These are phyloP conservation scores for Russula ochroleuca DNA, from an alignment of 768 basidiomycete species.

Conservation along the genomic window DNA sequence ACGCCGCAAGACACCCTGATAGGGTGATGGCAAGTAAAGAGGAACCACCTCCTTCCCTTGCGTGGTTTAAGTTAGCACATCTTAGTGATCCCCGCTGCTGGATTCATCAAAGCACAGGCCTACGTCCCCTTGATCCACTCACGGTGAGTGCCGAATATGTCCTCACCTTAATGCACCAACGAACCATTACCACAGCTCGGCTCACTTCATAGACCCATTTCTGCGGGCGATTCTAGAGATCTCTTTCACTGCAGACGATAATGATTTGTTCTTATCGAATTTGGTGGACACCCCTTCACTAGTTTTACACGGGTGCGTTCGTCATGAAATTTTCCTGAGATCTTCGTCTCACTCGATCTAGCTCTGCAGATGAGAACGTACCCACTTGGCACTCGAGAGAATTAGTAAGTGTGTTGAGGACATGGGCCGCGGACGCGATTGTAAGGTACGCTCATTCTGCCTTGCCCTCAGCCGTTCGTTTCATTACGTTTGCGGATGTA, in stretches of 20 bases:
- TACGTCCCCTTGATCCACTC: conserved; percentile 74
- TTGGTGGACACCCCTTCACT: conserved; percentile 63
- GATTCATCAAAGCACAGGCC: conserved; percentile 81
- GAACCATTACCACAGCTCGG: conserved; percentile 41
- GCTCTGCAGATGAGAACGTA: conserved; percentile 80
- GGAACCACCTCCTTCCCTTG: conserved; percentile 18
- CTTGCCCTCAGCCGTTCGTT: neutral
- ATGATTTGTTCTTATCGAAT: conserved; percentile 82
- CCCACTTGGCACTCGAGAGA: conserved; percentile 82
- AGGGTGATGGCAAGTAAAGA: conserved; percentile 55
- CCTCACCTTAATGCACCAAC: neutral
- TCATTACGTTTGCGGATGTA: conserved; percentile 29
- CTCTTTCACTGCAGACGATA: conserved; percentile 78
- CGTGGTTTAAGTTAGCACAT: neutral
- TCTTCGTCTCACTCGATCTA: conserved; percentile 30
- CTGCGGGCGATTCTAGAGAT: conserved; percentile 68
- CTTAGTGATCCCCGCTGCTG: conserved; percentile 71
- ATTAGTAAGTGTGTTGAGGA: conserved; percentile 51
- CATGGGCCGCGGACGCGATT: conserved; percentile 52
- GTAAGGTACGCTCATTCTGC: conserved; percentile 42
- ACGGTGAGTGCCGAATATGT: conserved; percentile 38
- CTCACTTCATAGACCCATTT: conserved; percentile 74
- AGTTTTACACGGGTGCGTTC: conserved; percentile 70
- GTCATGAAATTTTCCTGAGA: neutral
- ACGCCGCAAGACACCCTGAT: conserved; percentile 75